Percentiles rank a stretch among this genome's conserved stretches.
Evolutionary conservation across 202 grass and related monocot genomes (phyloP).

Genomic region (Digitaria exilis): DNA sequence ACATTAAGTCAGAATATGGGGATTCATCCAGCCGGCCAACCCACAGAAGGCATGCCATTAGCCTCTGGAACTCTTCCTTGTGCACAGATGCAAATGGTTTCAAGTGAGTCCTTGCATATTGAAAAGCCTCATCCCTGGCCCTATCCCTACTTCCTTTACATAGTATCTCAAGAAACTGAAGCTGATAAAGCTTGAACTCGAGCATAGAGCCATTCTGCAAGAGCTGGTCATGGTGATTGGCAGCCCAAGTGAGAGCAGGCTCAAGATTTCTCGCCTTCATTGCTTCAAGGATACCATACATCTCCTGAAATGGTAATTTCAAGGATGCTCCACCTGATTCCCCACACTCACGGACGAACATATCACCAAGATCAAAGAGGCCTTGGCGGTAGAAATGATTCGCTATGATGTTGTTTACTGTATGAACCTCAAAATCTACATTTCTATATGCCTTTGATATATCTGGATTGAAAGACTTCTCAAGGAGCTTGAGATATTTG

Average conservation of each 20-base stretch:
- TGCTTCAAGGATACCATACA: constrained; percentile 80
- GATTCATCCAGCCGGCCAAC: constrained; percentile 65
- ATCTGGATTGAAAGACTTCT: constrained; percentile 83
- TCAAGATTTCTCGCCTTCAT: constrained; percentile 70
- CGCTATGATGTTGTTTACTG: constrained; percentile 78
- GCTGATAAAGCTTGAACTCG: constrained; percentile 82
- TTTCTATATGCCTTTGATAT: constrained; percentile 94
- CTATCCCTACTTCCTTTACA: constrained; percentile 49
- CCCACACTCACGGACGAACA: constrained; percentile 60
- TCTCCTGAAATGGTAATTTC: constrained; percentile 74
- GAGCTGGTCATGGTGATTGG: constrained; percentile 63
- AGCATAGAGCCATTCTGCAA: constrained; percentile 63
- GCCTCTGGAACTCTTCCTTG: constrained; percentile 61
- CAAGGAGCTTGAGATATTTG: constrained; percentile 77
- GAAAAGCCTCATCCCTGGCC: constrained; percentile 51
- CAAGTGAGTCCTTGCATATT: constrained; percentile 69
- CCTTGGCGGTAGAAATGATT: constrained; percentile 90
- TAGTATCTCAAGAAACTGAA: constrained; percentile 81
- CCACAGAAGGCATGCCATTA: constrained; percentile 83
- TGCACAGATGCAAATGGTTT: constrained; percentile 53
- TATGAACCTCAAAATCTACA: constrained; percentile 68
- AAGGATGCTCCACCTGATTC: constrained; percentile 52
- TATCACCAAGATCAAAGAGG: constrained; percentile 86
- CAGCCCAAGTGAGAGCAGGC: constrained; percentile 74
- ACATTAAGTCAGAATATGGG: constrained; percentile 73